These are phyloP conservation scores for Candida montana DNA, from an alignment of 805 yeast genomes.

Conservation along the genomic window DNA sequence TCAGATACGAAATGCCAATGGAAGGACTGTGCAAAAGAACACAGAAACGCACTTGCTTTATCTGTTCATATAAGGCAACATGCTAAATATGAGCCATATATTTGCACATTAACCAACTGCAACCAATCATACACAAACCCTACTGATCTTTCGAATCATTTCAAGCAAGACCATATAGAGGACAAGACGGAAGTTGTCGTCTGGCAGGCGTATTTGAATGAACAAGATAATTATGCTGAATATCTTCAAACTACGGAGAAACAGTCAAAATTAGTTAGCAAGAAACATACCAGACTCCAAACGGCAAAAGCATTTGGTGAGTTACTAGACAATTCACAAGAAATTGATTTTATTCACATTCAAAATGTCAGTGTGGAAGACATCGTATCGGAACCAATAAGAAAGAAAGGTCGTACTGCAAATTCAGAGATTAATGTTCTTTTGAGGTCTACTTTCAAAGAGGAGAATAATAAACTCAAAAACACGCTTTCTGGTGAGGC, in stretches of 20 bases:
- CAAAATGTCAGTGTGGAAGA: constrained; percentile 22
- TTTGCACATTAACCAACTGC: constrained; percentile 65
- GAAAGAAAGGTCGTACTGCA: constrained; percentile 24
- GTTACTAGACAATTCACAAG: constrained; percentile 4
- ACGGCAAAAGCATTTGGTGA: neutral
- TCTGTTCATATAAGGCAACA: constrained; percentile 61
- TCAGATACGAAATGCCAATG: constrained; percentile 42
- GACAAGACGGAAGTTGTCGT: constrained; percentile 6
- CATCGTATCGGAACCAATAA: constrained; percentile 22
- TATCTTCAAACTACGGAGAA: neutral
- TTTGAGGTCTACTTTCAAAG: constrained; percentile 17
- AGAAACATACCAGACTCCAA: neutral
- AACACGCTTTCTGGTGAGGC: constrained; percentile 3
- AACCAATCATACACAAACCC: constrained; percentile 51
- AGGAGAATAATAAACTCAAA: constrained; percentile 10
- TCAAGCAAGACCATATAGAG: constrained; percentile 46
- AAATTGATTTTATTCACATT: constrained; percentile 21
- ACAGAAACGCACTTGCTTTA: constrained; percentile 52
- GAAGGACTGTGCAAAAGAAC: constrained; percentile 48
- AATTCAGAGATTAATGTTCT: constrained; percentile 22
- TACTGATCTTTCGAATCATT: constrained; percentile 61
- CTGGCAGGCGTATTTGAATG: constrained; percentile 17
- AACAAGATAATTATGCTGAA: constrained; percentile 28
- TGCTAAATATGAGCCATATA: constrained; percentile 61
- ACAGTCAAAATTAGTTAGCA: neutral